Conservation (phyloP, 345 rosid genomes). For the Rhodamnia argentea region DNA sequence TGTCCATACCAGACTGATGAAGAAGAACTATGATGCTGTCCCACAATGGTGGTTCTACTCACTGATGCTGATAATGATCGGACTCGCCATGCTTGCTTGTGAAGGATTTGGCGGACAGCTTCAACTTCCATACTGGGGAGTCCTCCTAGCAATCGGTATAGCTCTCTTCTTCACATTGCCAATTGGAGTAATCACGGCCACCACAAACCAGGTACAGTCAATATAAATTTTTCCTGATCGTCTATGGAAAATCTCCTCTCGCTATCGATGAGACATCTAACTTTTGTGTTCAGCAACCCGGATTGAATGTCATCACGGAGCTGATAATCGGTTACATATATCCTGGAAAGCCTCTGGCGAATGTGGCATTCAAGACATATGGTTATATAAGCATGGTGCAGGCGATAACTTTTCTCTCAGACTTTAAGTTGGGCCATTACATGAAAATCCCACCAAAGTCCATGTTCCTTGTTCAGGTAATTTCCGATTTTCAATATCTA, state of each 20-base stretch:
- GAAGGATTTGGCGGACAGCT: conserved; percentile 35
- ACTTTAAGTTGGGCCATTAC: conserved; percentile 53
- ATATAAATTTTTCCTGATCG: neutral
- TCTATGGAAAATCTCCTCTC: neutral
- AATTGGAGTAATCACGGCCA: conserved; percentile 40
- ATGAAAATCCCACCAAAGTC: conserved; percentile 55
- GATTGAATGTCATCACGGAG: conserved; percentile 37
- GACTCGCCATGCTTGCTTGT: conserved; percentile 27
- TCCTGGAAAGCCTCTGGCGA: conserved; percentile 47
- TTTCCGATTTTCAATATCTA: neutral
- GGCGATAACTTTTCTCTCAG: conserved; percentile 33
- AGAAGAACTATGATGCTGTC: conserved; percentile 37
- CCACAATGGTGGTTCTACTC: conserved; percentile 43
- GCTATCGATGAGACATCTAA: neutral
- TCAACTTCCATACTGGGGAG: conserved; percentile 60
- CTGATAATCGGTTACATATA: conserved; percentile 47
- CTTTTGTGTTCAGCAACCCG: conserved; percentile 23
- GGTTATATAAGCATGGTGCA: conserved; percentile 30
- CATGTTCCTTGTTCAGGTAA: conserved; percentile 47
- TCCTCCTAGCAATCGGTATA: conserved; percentile 21
- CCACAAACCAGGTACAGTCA: conserved; percentile 34
- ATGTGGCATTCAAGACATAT: conserved; percentile 38
- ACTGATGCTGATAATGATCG: conserved; percentile 11
- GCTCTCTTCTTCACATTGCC: conserved; percentile 40
- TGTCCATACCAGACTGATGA: conserved; percentile 68